These are phyloP conservation scores for Corchorus capsularis DNA, from an alignment of 345 rosid genomes.

Conservation along the genomic window DNA sequence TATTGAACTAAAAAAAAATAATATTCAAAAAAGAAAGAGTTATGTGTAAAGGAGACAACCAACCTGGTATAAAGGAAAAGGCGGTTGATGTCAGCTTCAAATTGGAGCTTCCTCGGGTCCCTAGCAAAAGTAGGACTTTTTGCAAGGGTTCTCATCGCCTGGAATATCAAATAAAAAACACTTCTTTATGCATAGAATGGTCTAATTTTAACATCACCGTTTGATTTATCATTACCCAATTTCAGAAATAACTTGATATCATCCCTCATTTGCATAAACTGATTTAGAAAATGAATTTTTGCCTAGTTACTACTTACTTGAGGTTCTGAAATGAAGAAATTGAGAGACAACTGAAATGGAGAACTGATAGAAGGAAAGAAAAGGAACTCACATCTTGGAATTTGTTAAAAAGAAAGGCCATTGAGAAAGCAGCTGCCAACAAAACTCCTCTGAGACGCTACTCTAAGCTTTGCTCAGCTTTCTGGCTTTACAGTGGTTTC, in stretches of 20 bases:
- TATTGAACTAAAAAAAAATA: neutral
- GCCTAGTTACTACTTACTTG: neutral
- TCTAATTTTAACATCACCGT: neutral
- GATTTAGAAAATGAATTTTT: neutral
- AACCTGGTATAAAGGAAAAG: conserved; percentile 83
- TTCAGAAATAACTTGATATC: neutral
- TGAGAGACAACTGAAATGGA: neutral
- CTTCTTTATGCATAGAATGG: neutral
- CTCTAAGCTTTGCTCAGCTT: conserved; percentile 7
- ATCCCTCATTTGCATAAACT: neutral
- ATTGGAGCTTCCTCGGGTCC: conserved; percentile 73
- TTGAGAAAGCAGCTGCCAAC: conserved; percentile 21
- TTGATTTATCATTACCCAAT: neutral
- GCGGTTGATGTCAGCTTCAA: conserved; percentile 74
- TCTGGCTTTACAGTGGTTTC: neutral
- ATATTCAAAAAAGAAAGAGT: neutral
- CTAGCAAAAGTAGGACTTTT: conserved; percentile 67
- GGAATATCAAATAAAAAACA: conserved; percentile 18
- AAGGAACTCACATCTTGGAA: conserved; percentile 41
- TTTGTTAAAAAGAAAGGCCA: conserved; percentile 50
- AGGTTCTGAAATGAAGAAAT: neutral
- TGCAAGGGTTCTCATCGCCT: conserved; percentile 74
- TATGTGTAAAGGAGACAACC: neutral
- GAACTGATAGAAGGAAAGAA: neutral
- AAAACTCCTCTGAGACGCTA: neutral